Base-by-base conservation (phyloP, 1,139 yeast species). In the Suzukiozyma palmioleophila region DNA sequence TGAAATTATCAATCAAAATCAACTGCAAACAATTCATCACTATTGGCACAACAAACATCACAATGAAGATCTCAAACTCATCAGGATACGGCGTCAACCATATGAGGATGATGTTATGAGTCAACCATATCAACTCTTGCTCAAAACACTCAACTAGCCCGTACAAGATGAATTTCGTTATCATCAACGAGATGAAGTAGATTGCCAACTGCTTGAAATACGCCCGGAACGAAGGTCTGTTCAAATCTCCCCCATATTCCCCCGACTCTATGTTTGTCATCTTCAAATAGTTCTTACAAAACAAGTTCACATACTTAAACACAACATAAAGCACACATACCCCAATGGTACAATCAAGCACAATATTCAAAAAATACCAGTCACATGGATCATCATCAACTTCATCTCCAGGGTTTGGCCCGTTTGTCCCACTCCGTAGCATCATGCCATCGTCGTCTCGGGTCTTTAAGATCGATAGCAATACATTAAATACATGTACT, bases 321-420 rank as follows among this genome's bases (percentile, higher is more conserved):
- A 84, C 83, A 9, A 76, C 54, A 30, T 63, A 89, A 32, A 92
- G 68, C 3, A 90, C 74, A 18, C 94, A 94, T 2, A 89, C 95
- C 0, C 98, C 98, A n/a, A 90, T 73, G 0, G 98, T 92, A 34
- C 97, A 90, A 59, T 92, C 98, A 56, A 90, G 76, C 15, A 90
- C 73, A 33, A 90, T 77, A 53, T 86, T 92, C 40, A 92, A 68
- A 53, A 92, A 90, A 63, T 92, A 92, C 95, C 97, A 90, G 50
- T 84, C 88, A 55, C 95, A 85, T 8, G 90, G 90, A 49, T 83
- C 73, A 27, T 67, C 71, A 11, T 51, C 50, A 22, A 46, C 43
- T 12, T 41, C 52, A 29, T 48, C 51, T 27, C 39, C 47, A 15
- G 44, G 49, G 26, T 39, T 45, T 12, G 32, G 45, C 26, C 35